Base-by-base conservation (phyloP, 2,329 filamentous ascomycete species). In the Botryotinia globosa region DNA sequence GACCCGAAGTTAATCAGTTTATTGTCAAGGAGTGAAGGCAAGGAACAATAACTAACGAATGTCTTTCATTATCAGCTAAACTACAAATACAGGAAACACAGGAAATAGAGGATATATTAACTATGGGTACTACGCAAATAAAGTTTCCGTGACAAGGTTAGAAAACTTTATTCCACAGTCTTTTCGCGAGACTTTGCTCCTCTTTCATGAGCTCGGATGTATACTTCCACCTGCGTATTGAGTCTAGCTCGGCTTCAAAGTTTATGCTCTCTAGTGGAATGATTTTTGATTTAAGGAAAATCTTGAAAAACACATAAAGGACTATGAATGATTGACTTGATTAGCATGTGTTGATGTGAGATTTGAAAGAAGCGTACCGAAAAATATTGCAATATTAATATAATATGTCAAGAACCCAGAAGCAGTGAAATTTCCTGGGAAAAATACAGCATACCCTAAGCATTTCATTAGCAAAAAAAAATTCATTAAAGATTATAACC, bases 341-440 rank as follows among this genome's bases (percentile, higher is more conserved):
- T 71, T 20, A 71, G 18, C 16, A 32, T 42, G 9, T 10, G 1
- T 44, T 39, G 4, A 25, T 48, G 5, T 20, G 22, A 45, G 20
- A 25, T n/a, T 34, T 32, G 6, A 22, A 22, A 29, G 16, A 44
- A 44, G 45, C 69, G 16, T 45, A 71, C 69, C 69, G 9, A 71
- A 45, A 77, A 91, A 91, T 42, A 90, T 86, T 0, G 88, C 88
- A 68, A 92, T 87, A 25, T 89, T 89, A 32, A 91, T 85, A 76
- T 92, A 92, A 0, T 88, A 85, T 0, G 89, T 89, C 29, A 91
- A 82, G 76, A 92, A 92, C 61, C 81, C 84, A 37, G 84, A 83
- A 0, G 84, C 84, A 25, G 84, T 85, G 85, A 88, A 92, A 34
- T 88, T 84, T 25, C 61, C 68, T n/a, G 62, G 61, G n/a, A 56